These are phyloP conservation scores for Penicillium simplicissimum DNA, from an alignment of 495 filamentous ascomycete genomes.

Conservation along the genomic window DNA sequence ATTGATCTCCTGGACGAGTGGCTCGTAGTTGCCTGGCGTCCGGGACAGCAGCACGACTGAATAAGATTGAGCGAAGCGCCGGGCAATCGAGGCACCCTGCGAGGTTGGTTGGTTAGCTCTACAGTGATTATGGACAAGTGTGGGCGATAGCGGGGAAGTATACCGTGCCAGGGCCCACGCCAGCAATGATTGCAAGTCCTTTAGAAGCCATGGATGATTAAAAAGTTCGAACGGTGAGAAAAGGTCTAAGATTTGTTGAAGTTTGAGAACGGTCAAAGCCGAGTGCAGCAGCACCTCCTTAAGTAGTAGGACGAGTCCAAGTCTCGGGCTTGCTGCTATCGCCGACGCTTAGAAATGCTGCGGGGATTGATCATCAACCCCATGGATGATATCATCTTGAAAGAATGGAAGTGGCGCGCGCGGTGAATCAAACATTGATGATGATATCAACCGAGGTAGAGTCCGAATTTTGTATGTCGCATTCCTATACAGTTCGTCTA, in stretches of 20 bases:
- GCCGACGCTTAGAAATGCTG: slow-evolving; percentile 33
- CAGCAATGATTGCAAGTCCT: slow-evolving; percentile 69
- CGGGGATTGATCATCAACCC: slow-evolving; percentile 33
- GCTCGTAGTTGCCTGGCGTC: slow-evolving; percentile 62
- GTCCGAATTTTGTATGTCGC: background rate
- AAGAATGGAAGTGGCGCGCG: slow-evolving; percentile 14
- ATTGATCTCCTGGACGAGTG: slow-evolving; percentile 75
- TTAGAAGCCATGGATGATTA: slow-evolving; percentile 39
- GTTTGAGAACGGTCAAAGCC: background rate
- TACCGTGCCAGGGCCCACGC: slow-evolving; percentile 73
- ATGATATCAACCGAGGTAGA: slow-evolving; percentile 12
- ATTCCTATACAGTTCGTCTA: background rate
- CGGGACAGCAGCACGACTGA: slow-evolving; percentile 76
- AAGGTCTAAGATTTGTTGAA: background rate
- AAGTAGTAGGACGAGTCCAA: slow-evolving; percentile 9
- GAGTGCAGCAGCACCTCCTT: background rate
- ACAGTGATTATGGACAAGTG: background rate
- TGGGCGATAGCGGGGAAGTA: slow-evolving; percentile 12
- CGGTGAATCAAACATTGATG: slow-evolving; percentile 8
- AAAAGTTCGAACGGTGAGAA: background rate
- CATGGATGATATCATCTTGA: slow-evolving; percentile 30
- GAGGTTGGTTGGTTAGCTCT: slow-evolving; percentile 6
- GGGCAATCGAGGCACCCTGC: slow-evolving; percentile 60
- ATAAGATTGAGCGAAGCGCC: slow-evolving; percentile 70
- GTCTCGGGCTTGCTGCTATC: slow-evolving; percentile 11